Base-by-base conservation (phyloP, 1,139 yeast genomes). In the Suhomyces taliae region DNA sequence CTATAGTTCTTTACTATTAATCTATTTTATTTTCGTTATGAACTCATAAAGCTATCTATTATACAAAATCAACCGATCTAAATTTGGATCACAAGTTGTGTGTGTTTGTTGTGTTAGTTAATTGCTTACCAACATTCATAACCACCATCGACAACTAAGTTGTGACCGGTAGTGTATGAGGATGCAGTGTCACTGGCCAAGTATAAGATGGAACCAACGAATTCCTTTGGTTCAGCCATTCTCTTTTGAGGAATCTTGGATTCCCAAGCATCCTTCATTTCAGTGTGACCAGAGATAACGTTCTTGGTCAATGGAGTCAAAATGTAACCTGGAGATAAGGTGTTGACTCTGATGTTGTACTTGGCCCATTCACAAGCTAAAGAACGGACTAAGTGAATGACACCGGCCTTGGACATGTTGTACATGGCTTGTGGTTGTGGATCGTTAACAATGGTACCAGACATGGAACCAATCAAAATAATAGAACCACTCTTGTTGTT, bases 281-380 rank as follows among this genome's bases (percentile, higher is more conserved):
- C 79, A 31, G 70, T 46, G 63, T 74, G 70, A 27, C 77, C 78
- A 29, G 74, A 52, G 52, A 74, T 72, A 36, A 75, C 79, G 51
- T 74, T 74, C 61, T 69, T 70, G 44, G 79, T 74, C 62, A 75
- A 72, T 39, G 79, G 80, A 38, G 79, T 74, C 58, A 74, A 72
- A 40, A 75, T 75, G 61, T 75, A 74, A 29, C 80, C 79, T 29
- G 79, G 79, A 44, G 73, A 66, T 57, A 75, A 68, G 24, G 78
- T 72, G 61, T 74, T 74, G 49, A 75, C 79, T 55, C 79, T 67
- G 53, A 75, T 75, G 61, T 72, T 73, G 63, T 70, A 74, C 53
- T 74, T 73, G 47, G 80, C 80, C 80, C 80, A 75, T 62, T 75
- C 80, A 58, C 78, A 73, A 38, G 80, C 80, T 60, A 75, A 70